A percentile compares a stretch with the other conserved stretches of the same genome.
Evolutionary conservation across 192 early-diverging fungal genomes (phyloP).

Genomic region (Coemansia sp.): DNA sequence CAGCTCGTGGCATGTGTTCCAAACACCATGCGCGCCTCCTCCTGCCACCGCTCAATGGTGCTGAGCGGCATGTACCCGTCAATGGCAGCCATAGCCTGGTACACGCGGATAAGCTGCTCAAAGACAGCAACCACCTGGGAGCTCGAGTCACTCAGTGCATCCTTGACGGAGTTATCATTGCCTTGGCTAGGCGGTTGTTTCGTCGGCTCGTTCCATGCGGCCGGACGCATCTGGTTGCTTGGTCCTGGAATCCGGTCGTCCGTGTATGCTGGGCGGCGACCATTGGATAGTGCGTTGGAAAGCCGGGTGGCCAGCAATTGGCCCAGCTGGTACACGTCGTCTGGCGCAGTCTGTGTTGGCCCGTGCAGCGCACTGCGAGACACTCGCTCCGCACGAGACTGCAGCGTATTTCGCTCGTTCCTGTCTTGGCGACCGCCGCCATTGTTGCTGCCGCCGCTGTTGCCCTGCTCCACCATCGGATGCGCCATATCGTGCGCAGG

Average conservation of each 20-base stretch:
- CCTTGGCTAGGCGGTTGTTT: neutral
- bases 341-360: slow-evolving; percentile 24
- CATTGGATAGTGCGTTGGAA: slow-evolving; percentile 30
- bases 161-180: slow-evolving; percentile 12
- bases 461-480: slow-evolving; percentile 31
- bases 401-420: slow-evolving; percentile 21
- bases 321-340: slow-evolving; percentile 46
- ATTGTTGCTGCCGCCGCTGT: neutral
- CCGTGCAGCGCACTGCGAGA: slow-evolving; percentile 29
- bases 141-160: slow-evolving; percentile 19
- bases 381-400: slow-evolving; percentile 49
- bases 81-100: slow-evolving; percentile 51
- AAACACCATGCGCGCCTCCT: slow-evolving; percentile 83
- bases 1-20: slow-evolving; percentile 63
- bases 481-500: slow-evolving; percentile 40
- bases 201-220: slow-evolving; percentile 15
- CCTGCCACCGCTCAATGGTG: slow-evolving; percentile 80
- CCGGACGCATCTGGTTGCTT: slow-evolving; percentile 15
- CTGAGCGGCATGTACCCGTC: slow-evolving; percentile 70
- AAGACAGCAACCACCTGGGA: slow-evolving; percentile 23
- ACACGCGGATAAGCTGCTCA: slow-evolving; percentile 39
- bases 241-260: slow-evolving; percentile 27
- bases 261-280: slow-evolving; percentile 40
- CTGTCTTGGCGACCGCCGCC: slow-evolving; percentile 9
- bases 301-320: slow-evolving; percentile 37